Evolutionary conservation across 306 rosid species (phyloP).

Genomic region (Quercus mongolica): DNA sequence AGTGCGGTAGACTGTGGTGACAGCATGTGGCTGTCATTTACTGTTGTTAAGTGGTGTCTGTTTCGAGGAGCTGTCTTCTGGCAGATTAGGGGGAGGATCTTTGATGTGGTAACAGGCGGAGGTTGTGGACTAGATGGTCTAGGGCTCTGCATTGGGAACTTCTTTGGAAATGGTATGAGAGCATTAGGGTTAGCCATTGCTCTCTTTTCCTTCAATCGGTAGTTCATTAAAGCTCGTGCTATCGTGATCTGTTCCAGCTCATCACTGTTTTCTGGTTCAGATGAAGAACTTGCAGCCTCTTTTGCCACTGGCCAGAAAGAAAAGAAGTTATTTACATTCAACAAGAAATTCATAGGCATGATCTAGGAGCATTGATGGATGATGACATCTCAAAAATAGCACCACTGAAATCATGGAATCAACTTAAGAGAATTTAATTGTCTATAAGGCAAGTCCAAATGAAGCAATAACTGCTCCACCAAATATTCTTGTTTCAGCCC

Average conservation of each 20-base stretch:
- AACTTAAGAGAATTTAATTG: not conserved
- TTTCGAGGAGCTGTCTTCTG: slow-evolving; percentile 52
- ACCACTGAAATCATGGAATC: not conserved
- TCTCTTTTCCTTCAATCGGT: slow-evolving; percentile 78
- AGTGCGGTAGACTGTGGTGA: slow-evolving; percentile 25
- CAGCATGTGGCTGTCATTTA: slow-evolving; percentile 38
- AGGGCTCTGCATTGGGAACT: slow-evolving; percentile 58
- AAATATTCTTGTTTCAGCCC: not conserved
- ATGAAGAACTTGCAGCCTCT: slow-evolving; percentile 81
- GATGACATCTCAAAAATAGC: not conserved
- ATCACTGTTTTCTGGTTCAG: slow-evolving; percentile 81
- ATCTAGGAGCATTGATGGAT: not conserved
- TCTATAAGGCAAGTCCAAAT: not conserved
- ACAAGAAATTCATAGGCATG: not conserved
- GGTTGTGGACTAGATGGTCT: slow-evolving; percentile 94
- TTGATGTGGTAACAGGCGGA: slow-evolving; percentile 62
- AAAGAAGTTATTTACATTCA: slow-evolving; percentile 21
- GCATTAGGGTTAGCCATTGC: slow-evolving; percentile 65
- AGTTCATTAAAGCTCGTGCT: slow-evolving; percentile 78
- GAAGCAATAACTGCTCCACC: not conserved
- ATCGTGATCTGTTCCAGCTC: slow-evolving; percentile 94
- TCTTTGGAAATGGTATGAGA: slow-evolving; percentile 66
- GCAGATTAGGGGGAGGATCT: slow-evolving; percentile 86
- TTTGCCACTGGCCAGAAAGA: slow-evolving; percentile 72
- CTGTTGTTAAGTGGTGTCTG: slow-evolving; percentile 36